These are phyloP conservation scores for Penicillium ochrochloron DNA, from an alignment of 495 filamentous ascomycete genomes.

Conservation along the genomic window DNA sequence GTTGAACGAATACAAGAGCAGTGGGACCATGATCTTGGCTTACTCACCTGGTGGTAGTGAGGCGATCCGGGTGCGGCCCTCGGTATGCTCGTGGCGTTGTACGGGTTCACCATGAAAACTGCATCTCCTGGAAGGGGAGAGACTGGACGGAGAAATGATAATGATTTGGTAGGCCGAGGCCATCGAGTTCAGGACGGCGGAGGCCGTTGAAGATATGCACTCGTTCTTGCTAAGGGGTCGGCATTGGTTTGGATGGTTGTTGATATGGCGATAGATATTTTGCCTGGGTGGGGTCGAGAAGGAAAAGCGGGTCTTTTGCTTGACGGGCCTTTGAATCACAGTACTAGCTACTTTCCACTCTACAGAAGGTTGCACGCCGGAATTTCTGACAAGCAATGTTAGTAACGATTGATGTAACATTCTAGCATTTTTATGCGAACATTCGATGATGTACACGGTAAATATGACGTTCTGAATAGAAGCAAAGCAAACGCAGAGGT, in stretches of 20 bases:
- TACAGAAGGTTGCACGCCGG: too few species aligned
- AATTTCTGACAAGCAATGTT: too few species aligned
- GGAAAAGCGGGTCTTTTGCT: too few species aligned
- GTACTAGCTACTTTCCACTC: too few species aligned
- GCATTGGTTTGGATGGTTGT: neutral
- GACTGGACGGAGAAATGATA: neutral
- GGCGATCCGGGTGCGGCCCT: constrained; percentile 2
- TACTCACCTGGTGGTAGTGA: neutral
- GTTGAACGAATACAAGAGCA: constrained; percentile 1
- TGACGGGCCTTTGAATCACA: too few species aligned
- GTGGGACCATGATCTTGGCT: constrained; percentile 5
- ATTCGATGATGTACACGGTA: too few species aligned
- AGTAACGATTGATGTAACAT: too few species aligned
- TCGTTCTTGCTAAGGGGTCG: neutral
- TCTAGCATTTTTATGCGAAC: too few species aligned
- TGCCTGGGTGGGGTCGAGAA: neutral
- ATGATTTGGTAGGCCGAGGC: neutral
- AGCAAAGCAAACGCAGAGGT: too few species aligned
- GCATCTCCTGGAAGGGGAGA: neutral
- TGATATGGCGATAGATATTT: neutral
- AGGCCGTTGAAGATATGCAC: constrained; percentile 1
- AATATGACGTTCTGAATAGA: too few species aligned
- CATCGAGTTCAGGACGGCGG: neutral
- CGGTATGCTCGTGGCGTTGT: neutral
- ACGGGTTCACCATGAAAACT: neutral